Percentiles rank a stretch among this genome's conserved stretches.
Conservation (phyloP, 1,139 yeast species). For the Ashbya aceris region DNA sequence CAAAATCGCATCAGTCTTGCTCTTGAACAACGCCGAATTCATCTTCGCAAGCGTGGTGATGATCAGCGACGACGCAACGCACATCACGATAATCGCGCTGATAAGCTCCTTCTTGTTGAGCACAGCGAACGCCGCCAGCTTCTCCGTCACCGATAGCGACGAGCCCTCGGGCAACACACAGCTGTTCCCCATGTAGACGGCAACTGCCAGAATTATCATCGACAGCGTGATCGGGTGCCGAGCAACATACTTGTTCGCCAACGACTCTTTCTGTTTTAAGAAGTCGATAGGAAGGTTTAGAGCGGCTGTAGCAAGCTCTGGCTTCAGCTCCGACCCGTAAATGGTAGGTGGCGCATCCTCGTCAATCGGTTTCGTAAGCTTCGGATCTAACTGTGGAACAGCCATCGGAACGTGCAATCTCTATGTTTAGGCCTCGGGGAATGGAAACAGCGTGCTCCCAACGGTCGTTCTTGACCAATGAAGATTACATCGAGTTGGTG, state of each 20-base stretch:
- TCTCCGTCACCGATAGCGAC: constrained; percentile 17
- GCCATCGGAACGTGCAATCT: not conserved
- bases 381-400: constrained; percentile 37
- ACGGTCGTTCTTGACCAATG: too few relatives aligned
- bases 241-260: constrained; percentile 40
- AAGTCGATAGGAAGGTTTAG: constrained; percentile 56
- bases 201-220: constrained; percentile 23
- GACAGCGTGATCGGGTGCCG: constrained; percentile 38
- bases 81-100: constrained; percentile 18
- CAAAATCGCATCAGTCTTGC: constrained; percentile 40
- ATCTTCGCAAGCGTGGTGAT: constrained; percentile 30
- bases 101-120: constrained; percentile 21
- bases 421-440: too few relatives aligned
- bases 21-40: constrained; percentile 32
- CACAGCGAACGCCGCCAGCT: constrained; percentile 17
- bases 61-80: constrained; percentile 18
- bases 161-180: constrained; percentile 14
- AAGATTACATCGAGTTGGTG: too few relatives aligned
- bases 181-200: constrained; percentile 20
- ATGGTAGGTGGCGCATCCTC: constrained; percentile 42
- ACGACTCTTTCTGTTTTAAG: constrained; percentile 47
- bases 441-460: too few relatives aligned
- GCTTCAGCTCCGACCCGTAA: constrained; percentile 37
- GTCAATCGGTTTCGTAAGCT: constrained; percentile 47
- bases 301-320: constrained; percentile 52